Evolutionary conservation across 345 rosid species (phyloP), one percentile per base, ranked within the genome.

Genomic region (Trapa incisa): DNA sequence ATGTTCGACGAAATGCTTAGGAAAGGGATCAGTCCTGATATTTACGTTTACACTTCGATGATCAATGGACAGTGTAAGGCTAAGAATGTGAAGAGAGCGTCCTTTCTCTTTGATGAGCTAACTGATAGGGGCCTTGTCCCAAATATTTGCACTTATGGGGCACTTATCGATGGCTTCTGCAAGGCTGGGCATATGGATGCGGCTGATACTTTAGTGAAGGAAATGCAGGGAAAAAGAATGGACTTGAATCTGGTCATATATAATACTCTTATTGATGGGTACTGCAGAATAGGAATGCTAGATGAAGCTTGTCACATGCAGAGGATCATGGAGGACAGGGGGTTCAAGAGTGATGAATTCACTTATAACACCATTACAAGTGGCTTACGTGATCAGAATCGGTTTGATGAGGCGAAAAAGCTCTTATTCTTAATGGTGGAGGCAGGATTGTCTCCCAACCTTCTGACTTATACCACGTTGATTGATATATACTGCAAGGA

Each of bases 401-500:
- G 74, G 74, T 79, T 64, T 0, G 89, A 80, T 41, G 97, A 92
- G 73, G 98, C 93, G 41, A 88, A 88, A 82, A 71, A 60, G 57
- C 78, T 85, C 81, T 68, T 92, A 61, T 80, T 82, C 65, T 71
- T 69, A 64, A 84, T 89, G 90, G 70, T 74, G 47, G 96, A 86
- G 42, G 75, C 65, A 54, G 86, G 83, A 43, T 52, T 81, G 65
- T 70, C 57, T 53, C 83, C 80, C 65, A 89, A 82, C 77, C 79
- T 68, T 4, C 87, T 88, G 65, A 86, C 79, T 74, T 80, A 74
- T 68, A 84, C 94, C 48, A 90, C 82, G 66, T 71, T 93, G 79
- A 85, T 92, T 29, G 80, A 80, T 78, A 85, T 93, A 71, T 81
- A 78, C 73, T 84, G 92, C 80, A 90, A 85, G 74, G 91, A 93